Conservation (phyloP, 148 eudicot species). For the Rheum nobile region DNA sequence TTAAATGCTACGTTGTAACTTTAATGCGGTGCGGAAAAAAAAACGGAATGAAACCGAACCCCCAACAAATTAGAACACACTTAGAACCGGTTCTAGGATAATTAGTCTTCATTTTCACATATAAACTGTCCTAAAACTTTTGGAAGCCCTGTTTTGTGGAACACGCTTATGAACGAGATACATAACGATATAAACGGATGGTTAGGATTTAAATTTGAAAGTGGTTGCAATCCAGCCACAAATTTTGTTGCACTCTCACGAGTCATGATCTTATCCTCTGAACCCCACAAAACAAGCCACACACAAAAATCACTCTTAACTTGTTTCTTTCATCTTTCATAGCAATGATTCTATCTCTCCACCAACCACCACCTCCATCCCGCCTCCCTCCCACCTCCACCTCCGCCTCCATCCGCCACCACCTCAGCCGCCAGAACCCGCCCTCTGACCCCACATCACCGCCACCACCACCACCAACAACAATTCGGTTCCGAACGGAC, state of each 20-base stretch:
- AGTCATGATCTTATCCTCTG: neutral
- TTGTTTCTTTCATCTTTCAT: slow-evolving; percentile 7
- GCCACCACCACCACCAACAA: slow-evolving; percentile 10
- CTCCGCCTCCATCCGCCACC: neutral
- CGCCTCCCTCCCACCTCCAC: neutral
- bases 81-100: too few species aligned
- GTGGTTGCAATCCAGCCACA: neutral
- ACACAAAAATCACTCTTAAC: neutral
- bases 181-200: neutral
- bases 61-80: too few species aligned
- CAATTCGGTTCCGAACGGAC: slow-evolving; percentile 30
- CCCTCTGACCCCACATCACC: slow-evolving; percentile 9
- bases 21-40: too few species aligned
- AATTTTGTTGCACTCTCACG: neutral
- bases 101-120: too few species aligned
- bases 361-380: neutral
- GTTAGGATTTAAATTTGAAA: neutral
- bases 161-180: too few species aligned
- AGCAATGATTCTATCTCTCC: slow-evolving; percentile 10
- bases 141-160: too few species aligned
- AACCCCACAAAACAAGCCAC: neutral
- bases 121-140: too few species aligned
- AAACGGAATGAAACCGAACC: too few species aligned
- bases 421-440: neutral
- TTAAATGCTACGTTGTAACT: too few species aligned